phyloP scores from a whole-genome alignment of 2,329 filamentous ascomycete genomes.

The Pseudocercospora fuligena region DNA sequence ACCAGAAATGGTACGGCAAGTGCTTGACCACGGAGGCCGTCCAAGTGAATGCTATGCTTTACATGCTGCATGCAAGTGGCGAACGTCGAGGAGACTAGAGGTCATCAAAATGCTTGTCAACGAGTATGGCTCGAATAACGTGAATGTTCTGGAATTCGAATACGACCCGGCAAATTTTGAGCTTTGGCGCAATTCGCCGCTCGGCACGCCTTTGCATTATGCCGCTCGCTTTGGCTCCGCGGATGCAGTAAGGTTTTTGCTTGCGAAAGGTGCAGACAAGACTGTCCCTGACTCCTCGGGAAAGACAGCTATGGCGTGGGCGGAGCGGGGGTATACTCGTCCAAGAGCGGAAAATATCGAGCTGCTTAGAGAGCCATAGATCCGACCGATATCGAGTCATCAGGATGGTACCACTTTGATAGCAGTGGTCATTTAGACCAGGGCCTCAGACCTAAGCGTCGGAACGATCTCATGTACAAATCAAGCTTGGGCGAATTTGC shows the following conservation, averaged over 20 bases:
- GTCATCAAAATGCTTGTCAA: background rate
- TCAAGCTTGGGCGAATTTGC: background rate
- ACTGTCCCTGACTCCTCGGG: background rate
- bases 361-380: background rate
- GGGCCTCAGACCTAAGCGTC: background rate
- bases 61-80: background rate
- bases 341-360: background rate
- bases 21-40: background rate
- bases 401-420: background rate
- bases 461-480: background rate
- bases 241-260: background rate
- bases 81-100: background rate
- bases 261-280: background rate
- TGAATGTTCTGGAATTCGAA: background rate
- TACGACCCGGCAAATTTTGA: background rate
- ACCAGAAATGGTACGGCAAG: background rate
- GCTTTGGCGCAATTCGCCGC: background rate
- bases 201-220: background rate
- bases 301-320: background rate
- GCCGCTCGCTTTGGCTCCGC: background rate
- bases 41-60: background rate
- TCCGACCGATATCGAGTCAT: background rate
- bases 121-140: background rate
- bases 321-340: background rate
- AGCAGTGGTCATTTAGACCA: background rate